phyloP scores from a whole-genome alignment of 371 early-diverging fungal genomes.

The Dentiscutata heterogama region DNA sequence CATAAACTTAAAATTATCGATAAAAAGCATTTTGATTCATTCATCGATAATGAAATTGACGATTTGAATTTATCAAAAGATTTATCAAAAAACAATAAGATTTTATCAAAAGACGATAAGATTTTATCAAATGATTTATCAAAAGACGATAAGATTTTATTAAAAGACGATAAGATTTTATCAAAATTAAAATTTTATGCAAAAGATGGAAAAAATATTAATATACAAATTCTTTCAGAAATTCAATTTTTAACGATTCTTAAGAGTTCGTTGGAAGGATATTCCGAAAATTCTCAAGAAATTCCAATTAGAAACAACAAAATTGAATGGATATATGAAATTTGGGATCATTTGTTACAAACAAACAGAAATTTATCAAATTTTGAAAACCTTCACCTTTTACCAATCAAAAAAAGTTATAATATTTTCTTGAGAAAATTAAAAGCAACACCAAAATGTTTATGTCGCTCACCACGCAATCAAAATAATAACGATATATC shows the following conservation, averaged over 20 bases:
- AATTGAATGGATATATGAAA: constrained; percentile 9
- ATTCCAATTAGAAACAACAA: not conserved
- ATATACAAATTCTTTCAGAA: not conserved
- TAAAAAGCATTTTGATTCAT: not conserved
- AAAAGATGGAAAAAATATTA: not conserved
- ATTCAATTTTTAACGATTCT: not conserved
- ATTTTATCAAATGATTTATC: too few relatives aligned
- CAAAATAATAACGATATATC: too few relatives aligned
- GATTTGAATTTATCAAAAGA: too few relatives aligned
- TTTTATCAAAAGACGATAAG: too few relatives aligned
- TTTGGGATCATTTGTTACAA: not conserved
- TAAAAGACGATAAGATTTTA: not conserved
- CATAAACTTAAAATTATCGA: not conserved
- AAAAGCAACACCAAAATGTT: not conserved
- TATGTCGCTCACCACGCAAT: not conserved
- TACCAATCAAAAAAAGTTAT: not conserved
- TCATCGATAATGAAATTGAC: not conserved
- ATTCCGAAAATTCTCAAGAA: not conserved
- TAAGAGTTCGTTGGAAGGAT: not conserved
- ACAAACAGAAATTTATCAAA: not conserved
- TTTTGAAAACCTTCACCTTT: constrained; percentile 3
- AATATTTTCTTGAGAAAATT: not conserved
- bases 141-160: too few relatives aligned
- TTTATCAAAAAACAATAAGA: too few relatives aligned
- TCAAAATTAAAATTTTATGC: not conserved